A percentile compares a stretch with the other conserved stretches of the same genome.
phyloP scores from a whole-genome alignment of 2,329 filamentous ascomycete genomes.

The Talaromyces sp. region DNA sequence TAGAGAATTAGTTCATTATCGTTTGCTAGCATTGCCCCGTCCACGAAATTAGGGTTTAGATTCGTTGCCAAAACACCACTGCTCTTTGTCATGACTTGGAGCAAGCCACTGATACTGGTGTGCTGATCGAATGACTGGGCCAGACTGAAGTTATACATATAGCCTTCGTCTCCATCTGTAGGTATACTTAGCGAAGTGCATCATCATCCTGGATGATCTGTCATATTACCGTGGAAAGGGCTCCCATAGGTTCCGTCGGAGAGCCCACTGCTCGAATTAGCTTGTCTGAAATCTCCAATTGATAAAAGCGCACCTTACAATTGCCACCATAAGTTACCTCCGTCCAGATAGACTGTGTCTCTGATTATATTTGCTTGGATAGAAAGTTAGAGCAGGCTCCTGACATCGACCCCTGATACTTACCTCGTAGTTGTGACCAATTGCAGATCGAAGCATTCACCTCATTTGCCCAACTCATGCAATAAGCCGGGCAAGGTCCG shows the following conservation, averaged over 20 bases:
- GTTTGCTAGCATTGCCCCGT: constrained; percentile 63
- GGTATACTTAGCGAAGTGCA: not conserved
- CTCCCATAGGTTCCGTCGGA: constrained; percentile 38
- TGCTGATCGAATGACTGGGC: constrained; percentile 50
- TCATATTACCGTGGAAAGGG: constrained; percentile 38
- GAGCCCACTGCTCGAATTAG: constrained; percentile 31
- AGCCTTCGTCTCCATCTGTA: constrained; percentile 49
- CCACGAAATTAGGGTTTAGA: constrained; percentile 52
- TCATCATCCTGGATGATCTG: not conserved
- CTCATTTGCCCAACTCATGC: constrained; percentile 35
- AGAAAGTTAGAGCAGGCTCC: not conserved
- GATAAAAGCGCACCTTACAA: constrained; percentile 24
- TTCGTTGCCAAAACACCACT: constrained; percentile 47
- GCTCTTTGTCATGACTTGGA: constrained; percentile 48
- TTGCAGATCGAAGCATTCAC: constrained; percentile 56
- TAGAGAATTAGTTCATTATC: constrained; percentile 60
- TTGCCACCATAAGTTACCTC: constrained; percentile 54
- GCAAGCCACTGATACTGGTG: constrained; percentile 50
- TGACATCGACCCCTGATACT: not conserved
- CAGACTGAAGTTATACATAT: constrained; percentile 56
- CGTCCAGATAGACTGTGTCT: constrained; percentile 62
- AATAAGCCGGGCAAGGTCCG: not conserved
- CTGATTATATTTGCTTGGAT: constrained; percentile 51
- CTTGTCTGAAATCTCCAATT: not conserved
- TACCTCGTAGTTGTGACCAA: constrained; percentile 47